Percentiles rank a stretch among this genome's conserved stretches.
Evolutionary conservation across 257 asterid species (phyloP).

Genomic region (Asclepias syriaca): DNA sequence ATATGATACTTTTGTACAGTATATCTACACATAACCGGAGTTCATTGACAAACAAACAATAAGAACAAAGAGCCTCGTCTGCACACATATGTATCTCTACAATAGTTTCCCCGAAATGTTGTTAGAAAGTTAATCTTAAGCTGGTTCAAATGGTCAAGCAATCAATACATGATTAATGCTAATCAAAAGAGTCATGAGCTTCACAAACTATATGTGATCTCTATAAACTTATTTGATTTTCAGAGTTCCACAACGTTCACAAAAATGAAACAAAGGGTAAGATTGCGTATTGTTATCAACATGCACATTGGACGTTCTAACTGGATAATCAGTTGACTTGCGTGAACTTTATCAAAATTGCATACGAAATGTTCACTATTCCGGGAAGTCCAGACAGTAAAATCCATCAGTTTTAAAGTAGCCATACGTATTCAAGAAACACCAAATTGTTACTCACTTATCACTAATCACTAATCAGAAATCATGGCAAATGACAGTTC

Average conservation of each 20-base stretch:
- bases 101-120: background rate
- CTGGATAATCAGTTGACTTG: background rate
- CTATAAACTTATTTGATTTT: background rate
- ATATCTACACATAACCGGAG: no score
- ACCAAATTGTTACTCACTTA: background rate
- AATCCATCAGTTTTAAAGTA: background rate
- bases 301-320: background rate
- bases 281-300: background rate
- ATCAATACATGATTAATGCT: background rate
- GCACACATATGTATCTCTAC: no score
- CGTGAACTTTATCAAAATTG: background rate
- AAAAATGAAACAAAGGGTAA: background rate
- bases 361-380: background rate
- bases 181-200: background rate
- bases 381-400: background rate
- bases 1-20: no score
- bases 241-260: background rate
- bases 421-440: background rate
- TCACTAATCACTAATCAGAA: background rate
- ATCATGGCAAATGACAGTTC: background rate
- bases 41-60: no score
- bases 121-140: background rate
- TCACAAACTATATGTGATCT: background rate
- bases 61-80: no score
- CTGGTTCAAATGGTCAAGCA: background rate